Evolutionary conservation across 768 basidiomycete genomes (phyloP), one percentile per base, ranked within the genome.

Genomic region (Tephrocybe sp.): DNA sequence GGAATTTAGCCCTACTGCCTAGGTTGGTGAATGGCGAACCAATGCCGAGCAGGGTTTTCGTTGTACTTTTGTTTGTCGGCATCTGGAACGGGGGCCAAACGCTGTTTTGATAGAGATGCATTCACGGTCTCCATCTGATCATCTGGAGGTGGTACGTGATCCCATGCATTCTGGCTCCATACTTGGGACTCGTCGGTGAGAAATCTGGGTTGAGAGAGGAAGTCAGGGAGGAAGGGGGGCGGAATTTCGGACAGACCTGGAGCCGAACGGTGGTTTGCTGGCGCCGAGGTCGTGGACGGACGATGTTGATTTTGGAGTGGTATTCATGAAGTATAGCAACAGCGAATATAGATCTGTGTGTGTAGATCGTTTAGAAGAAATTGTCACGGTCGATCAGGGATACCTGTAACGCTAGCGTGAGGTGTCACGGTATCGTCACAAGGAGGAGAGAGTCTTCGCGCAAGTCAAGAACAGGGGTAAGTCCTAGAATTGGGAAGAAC

Each of bases 161-260:
- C 90, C 94, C 91, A 94, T 1, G 91, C 91, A 60, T 93, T 93
- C 53, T 91, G 86, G 21, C 77, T 74, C 88, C 90, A 94, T 3
- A 91, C 86, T 56, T 90, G 80, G n/a, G 71, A 62, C 33, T 84
- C 78, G 21, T 83, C 72, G 38, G 77, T 84, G 31, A 91, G 75
- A 62, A 88, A 88, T 64, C 89, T 89, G 49, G 33, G 38, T 13
- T 22, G 24, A 22, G 34, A 30, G 33, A 24, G 15, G 13, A n/a
- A 40, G 23, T 21, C n/a, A 21, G 15, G 27, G 38, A 31, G 9
- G 22, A 37, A n/a, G 21, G 30, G 10, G 45, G 16, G 13, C 19
- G 24, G 45, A 19, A 15, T 4, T 7, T 34, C 33, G 37, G 37
- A 19, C 69, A 49, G 53, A 81, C 84, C 86, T 77, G 19, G 87